Evolutionary conservation across 345 rosid genomes (phyloP), one percentile per base, ranked within the genome.

Genomic region (Pugionium cornutum): DNA sequence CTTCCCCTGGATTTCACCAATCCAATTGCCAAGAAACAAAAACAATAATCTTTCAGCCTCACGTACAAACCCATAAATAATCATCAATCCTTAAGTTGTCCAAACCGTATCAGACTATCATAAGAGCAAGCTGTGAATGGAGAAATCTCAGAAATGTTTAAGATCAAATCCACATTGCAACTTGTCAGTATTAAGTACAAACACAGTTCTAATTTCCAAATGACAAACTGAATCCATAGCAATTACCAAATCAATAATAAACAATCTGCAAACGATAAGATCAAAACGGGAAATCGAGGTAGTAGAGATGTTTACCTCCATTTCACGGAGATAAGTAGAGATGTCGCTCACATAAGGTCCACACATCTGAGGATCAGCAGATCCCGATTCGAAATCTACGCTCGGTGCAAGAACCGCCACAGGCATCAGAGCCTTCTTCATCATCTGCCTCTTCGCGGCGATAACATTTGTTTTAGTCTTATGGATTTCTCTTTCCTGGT

Each of bases 1-100:
- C 50, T 83, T 82, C 57, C 39, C 71, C 92, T 88, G 58, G 31
- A 51, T 59, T 50, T 60, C 44, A 69, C 53, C 36, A 50, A 50
- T 4, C 33, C 40, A 47, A 33, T 4, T 28, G 5, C 53, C 33
- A 49, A 50, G 34, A 32, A 55, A 8, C 35, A 52, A 0, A 41
- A 33, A 34, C 8, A 18, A 26, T 31, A 30, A 4, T 4, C 39
- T 4, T 63, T 9, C 56, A 51, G 37, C 26, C 37, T 51, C 4
- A 9, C 36, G 31, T 31, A 51, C 4, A 4, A 37, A 53, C 7
- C 58, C 39, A 0, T 9, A 30, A 48, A 7, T 10, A 30, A 30
- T 50, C 53, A 29, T n/a, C 4, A 25, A 3, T n/a, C 27, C 28
- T 6, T 29, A n/a, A n/a, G 3, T 50, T 9, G 6, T 10, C 0